Evolutionary conservation across 306 rosid genomes (phyloP), one percentile per base, ranked within the genome.

Genomic region (Betula pendula): DNA sequence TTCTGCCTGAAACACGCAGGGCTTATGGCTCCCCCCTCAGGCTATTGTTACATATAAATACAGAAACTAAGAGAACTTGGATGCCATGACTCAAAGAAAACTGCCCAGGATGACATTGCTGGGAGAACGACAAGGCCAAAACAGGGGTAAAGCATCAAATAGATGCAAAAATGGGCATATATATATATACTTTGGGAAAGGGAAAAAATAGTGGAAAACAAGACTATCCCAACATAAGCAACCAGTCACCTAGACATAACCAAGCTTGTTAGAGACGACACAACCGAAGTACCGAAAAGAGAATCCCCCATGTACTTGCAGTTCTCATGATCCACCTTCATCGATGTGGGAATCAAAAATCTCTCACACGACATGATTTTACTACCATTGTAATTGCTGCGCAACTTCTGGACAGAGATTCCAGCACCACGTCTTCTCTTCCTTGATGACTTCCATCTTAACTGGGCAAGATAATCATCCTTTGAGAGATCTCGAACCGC

Each of bases 231-330:
- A 31, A 75, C 38, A 48, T 7, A 19, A 50, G 9, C 75, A 33
- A 71, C 59, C n/a, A 48, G 58, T 83, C 88, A 92, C 81, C 92
- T 92, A 74, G 96, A 94, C 98, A 94, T 88, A 51, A 94, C 97
- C 90, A 89, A 75, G 83, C 83, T 94, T 24, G 93, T 83, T 76
- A 90, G 76, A 40, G 89, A 80, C 2, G 97, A 87, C 55, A 84
- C 98, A 40, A 92, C 98, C 1, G 96, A 85, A 49, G 96, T 81
- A 70, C 74, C 76, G 77, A 94, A 90, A 40, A 84, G 75, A 29
- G 93, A 90, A 83, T 90, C 98, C 19, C 92, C 90, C 0, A 52
- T 53, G 77, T 78, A 87, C 69, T 92, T 92, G 88, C 85, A 90
- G 93, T 92, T 93, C 13, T 92, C 97, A 53, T 84, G 87, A 72